phyloP scores from a whole-genome alignment of 768 basidiomycete species.

The Lactarius psammicola region DNA sequence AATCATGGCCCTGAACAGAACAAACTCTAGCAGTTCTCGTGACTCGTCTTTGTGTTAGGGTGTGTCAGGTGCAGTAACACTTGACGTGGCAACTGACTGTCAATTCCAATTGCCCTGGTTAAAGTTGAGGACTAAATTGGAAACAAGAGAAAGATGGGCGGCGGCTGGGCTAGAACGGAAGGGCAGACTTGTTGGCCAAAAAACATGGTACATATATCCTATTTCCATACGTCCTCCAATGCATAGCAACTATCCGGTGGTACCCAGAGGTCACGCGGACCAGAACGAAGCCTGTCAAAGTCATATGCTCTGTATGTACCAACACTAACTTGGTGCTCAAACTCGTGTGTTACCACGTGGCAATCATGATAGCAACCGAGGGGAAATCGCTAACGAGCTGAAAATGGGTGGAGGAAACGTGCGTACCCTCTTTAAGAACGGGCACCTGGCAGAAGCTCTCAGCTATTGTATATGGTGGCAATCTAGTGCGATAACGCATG shows the following conservation, averaged over 20 bases:
- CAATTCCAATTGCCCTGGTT: neutral
- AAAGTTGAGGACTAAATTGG: neutral
- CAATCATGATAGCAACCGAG: neutral
- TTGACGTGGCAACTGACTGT: neutral
- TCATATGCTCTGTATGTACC: neutral
- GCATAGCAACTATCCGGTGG: neutral
- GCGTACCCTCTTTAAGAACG: neutral
- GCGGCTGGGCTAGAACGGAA: neutral
- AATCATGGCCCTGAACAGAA: neutral
- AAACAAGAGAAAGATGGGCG: neutral
- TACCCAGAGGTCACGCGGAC: neutral
- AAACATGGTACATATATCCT: neutral
- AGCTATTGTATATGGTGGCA: neutral
- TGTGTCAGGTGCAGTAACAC: neutral
- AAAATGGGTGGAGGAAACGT: neutral
- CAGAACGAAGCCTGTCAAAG: neutral
- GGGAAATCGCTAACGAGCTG: neutral
- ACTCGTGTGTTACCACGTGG: neutral
- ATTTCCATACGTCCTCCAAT: neutral
- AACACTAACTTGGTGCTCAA: neutral
- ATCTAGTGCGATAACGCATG: neutral
- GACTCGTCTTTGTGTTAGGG: neutral
- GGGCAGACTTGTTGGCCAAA: neutral
- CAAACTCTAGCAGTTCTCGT: neutral
- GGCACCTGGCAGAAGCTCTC: neutral